A percentile compares a stretch with the other conserved stretches of the same genome.
Conservation (phyloP, 1,139 yeast species). For the Saccharomyces hybrid region DNA sequence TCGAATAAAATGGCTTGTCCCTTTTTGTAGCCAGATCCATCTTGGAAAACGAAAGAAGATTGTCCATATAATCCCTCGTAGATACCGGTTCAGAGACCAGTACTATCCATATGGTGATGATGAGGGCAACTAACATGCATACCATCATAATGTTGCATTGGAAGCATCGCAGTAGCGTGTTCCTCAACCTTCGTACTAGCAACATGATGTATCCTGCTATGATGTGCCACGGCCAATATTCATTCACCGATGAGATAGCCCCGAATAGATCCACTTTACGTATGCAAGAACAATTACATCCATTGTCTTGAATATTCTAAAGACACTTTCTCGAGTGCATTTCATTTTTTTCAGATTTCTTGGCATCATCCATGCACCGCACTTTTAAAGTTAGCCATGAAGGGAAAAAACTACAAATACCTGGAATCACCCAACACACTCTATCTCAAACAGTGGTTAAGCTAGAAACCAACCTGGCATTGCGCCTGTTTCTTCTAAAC, state of each 20-base stretch:
- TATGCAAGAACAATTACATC: not conserved
- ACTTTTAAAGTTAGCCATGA: not conserved
- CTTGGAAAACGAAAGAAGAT: constrained; percentile 11
- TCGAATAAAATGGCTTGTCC: constrained; percentile 40
- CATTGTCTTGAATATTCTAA: not conserved
- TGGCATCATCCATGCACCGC: not conserved
- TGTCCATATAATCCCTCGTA: not conserved
- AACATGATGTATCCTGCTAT: not conserved
- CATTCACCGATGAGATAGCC: not conserved
- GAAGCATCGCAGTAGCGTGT: not conserved
- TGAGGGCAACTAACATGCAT: constrained; percentile 5
- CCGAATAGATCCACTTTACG: not conserved
- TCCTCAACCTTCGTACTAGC: not conserved
- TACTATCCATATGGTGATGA: constrained; percentile 2
- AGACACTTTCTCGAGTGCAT: not conserved
- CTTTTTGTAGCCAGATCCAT: constrained; percentile 16
- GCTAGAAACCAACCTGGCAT: not conserved
- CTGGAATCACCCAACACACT: not conserved
- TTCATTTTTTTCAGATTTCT: no score
- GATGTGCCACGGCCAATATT: not conserved
- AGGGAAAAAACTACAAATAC: not conserved
- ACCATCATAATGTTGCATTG: constrained; percentile 5
- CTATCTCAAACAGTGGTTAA: not conserved
- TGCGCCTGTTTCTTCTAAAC: not conserved
- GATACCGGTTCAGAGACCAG: not conserved